Evolutionary conservation across 73 alveolate species (phyloP).

Genomic region (Tetrahymena malaccensis): DNA sequence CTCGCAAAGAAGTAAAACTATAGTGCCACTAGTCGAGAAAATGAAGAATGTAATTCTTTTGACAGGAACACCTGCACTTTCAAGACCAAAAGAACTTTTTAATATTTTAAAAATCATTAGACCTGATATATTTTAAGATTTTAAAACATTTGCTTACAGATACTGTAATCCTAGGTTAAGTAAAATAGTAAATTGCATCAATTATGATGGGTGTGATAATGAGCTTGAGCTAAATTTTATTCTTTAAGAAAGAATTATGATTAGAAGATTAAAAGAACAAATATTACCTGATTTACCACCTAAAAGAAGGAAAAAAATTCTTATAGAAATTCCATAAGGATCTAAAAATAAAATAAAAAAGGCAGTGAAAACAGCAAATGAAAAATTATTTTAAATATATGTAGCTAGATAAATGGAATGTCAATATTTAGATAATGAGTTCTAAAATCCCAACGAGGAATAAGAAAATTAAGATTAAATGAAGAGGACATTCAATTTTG

Average conservation of each 20-base stretch:
- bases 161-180: constrained; percentile 78
- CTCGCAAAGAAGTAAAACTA: constrained; percentile 62
- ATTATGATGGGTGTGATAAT: constrained; percentile 69
- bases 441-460: not conserved
- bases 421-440: not conserved
- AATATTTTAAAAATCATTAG: constrained; percentile 61
- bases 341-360: constrained; percentile 21
- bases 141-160: constrained; percentile 57
- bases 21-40: constrained; percentile 67
- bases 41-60: constrained; percentile 75
- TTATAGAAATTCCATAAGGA: constrained; percentile 46
- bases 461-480: not conserved
- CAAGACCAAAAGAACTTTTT: constrained; percentile 82
- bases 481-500: not conserved
- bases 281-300: constrained; percentile 81
- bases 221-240: constrained; percentile 65
- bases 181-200: constrained; percentile 42
- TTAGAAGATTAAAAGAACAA: constrained; percentile 81
- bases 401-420: not conserved
- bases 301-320: constrained; percentile 67
- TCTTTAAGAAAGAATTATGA: constrained; percentile 60
- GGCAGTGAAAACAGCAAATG: not conserved
- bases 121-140: constrained; percentile 61
- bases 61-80: constrained; percentile 92
- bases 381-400: not conserved